Evolutionary conservation across 495 filamentous ascomycete genomes (phyloP), one percentile per base, ranked within the genome.

Genomic region (Penicillium argentinense): DNA sequence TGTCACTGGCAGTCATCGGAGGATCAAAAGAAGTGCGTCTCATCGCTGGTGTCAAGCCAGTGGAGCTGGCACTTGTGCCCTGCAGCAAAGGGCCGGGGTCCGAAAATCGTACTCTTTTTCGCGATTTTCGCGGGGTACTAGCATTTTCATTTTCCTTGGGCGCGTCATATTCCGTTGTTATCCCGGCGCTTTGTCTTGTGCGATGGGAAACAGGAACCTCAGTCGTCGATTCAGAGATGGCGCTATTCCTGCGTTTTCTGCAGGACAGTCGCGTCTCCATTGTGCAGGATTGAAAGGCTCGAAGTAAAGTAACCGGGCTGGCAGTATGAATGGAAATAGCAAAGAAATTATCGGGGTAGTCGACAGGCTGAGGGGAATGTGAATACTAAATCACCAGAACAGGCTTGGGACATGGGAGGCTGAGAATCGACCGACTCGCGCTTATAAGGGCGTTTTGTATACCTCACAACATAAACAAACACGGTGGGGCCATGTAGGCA

Each of bases 41-140:
- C 42, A 89, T 68, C 40, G 84, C 77, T 1, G 86, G 86, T 2
- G 86, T 90, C 17, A 91, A 62, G 11, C 86, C 85, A 0, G 85
- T 88, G 2, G 83, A 78, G 30, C 60, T 49, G 17, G 52, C 43
- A 5, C 53, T 48, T 13, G 44, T 49, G 17, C 63, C 58, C 22
- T 63, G 67, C 38, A 61, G 47, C 8, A 59, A 61, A 22, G 80
- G 81, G 3, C 82, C 84, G 4, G 84, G 84, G 41, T 89, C 84
- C 0, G 86, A 89, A 63, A 88, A 88, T 21, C 87, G 82, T 33
- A 86, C 84, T 53, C 74, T 76, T 56, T 88, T 88, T 53, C 77
- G 79, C 9, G 71, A 40, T 53, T 56, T 64, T 32, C 57, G 62
- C 8, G 65, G 65, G 26, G 64, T 72, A 18, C 47, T 42, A 16